Conservation (phyloP, 225 moss, liverwort and hornwort species). For the Lunularia cruciata region DNA sequence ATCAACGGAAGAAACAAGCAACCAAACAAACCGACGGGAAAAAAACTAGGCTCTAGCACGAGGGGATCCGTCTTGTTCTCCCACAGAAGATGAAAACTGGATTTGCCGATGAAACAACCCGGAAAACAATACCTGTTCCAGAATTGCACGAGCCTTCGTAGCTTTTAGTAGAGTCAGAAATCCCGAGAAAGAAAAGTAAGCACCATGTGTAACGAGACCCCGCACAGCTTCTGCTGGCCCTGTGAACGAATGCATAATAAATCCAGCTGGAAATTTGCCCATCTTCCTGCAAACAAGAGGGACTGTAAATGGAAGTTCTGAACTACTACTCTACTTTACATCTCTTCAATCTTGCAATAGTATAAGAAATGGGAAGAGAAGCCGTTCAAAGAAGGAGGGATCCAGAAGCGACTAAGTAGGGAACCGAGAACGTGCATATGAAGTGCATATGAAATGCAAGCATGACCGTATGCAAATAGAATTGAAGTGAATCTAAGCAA, state of each 20-base stretch:
- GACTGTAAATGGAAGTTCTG: background rate
- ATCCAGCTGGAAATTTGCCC: conserved; percentile 78
- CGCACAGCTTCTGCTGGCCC: conserved; percentile 71
- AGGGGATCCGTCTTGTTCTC: background rate
- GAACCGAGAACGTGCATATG: no score
- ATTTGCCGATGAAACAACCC: background rate
- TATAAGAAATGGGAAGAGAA: no score
- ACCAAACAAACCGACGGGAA: background rate
- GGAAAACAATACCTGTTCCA: conserved; percentile 35
- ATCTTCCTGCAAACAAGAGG: conserved; percentile 45
- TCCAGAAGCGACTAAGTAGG: no score
- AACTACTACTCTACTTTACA: no score
- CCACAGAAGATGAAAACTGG: background rate
- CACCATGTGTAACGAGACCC: conserved; percentile 48
- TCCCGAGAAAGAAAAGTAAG: conserved; percentile 90
- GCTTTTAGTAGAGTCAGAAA: conserved; percentile 52
- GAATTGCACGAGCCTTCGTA: conserved; percentile 48
- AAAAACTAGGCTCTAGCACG: background rate
- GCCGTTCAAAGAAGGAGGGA: no score
- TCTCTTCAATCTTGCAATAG: no score
- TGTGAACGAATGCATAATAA: conserved; percentile 75
- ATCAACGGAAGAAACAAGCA: no score
- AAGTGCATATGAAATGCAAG: no score
- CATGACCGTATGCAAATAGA: no score
- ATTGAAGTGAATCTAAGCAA: no score